Evolutionary conservation across 495 filamentous ascomycete species (phyloP).

Genomic region (Entonaema liquescens): DNA sequence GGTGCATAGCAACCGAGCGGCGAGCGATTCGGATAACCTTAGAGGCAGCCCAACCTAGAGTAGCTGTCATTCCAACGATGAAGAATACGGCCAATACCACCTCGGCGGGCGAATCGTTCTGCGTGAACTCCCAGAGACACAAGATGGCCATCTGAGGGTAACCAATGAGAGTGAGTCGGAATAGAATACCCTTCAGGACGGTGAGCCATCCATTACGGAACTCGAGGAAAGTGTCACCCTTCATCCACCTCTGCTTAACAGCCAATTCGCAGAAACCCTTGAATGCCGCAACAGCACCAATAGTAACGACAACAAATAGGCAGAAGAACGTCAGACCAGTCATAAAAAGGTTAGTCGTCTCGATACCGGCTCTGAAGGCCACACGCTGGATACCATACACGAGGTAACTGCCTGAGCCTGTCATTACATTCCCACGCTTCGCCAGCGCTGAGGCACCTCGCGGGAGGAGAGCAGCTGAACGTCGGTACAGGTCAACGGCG

Average conservation of each 20-base stretch:
- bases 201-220: slow-evolving; percentile 88
- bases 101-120: slow-evolving; percentile 84
- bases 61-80: slow-evolving; percentile 79
- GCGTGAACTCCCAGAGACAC: slow-evolving; percentile 94
- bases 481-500: slow-evolving; percentile 54
- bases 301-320: slow-evolving; percentile 76
- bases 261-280: slow-evolving; percentile 79
- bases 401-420: slow-evolving; percentile 63
- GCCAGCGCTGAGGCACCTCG: slow-evolving; percentile 47
- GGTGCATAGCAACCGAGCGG: slow-evolving; percentile 88
- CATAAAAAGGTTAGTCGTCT: slow-evolving; percentile 92
- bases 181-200: slow-evolving; percentile 90
- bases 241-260: slow-evolving; percentile 78
- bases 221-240: slow-evolving; percentile 87
- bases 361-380: slow-evolving; percentile 84
- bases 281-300: slow-evolving; percentile 77
- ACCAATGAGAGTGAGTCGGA: slow-evolving; percentile 88
- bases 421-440: slow-evolving; percentile 58
- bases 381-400: slow-evolving; percentile 91
- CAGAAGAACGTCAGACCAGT: slow-evolving; percentile 92
- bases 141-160: slow-evolving; percentile 92
- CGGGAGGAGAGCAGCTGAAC: slow-evolving; percentile 38
- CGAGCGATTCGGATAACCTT: slow-evolving; percentile 91
- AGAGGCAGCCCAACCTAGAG: slow-evolving; percentile 85
- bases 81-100: slow-evolving; percentile 90